These are phyloP conservation scores for Nicotiana sylvestris DNA, from an alignment of 257 asterid genomes.

Conservation along the genomic window DNA sequence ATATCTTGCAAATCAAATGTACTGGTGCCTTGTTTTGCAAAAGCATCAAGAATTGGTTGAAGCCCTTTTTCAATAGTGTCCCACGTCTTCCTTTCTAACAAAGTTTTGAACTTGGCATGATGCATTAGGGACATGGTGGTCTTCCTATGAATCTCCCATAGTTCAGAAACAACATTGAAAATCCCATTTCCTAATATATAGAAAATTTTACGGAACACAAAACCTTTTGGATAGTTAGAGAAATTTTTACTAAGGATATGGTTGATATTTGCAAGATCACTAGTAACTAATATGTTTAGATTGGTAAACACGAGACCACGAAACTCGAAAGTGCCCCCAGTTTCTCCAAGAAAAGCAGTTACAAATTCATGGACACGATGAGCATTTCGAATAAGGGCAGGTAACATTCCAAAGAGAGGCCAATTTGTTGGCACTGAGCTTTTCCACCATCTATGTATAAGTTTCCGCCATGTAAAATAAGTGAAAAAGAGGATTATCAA, in stretches of 20 bases:
- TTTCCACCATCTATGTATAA: not conserved
- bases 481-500: not conserved
- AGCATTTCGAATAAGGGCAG: not conserved
- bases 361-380: not conserved
- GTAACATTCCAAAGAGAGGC: slow-evolving; percentile 1
- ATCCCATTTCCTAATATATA: not conserved
- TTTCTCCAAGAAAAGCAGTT: not conserved
- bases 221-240: slow-evolving; percentile 1
- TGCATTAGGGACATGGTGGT: not conserved
- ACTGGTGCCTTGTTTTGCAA: too few species aligned
- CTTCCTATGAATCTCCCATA: not conserved
- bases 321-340: not conserved
- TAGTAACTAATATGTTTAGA: not conserved
- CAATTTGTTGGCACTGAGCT: not conserved
- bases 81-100: not conserved
- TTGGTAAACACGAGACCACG: not conserved
- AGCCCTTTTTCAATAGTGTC: too few species aligned
- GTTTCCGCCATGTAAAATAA: not conserved
- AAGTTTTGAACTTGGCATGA: not conserved
- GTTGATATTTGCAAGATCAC: not conserved
- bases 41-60: too few species aligned
- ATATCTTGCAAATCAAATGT: too few species aligned
- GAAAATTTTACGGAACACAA: not conserved
- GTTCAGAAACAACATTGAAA: not conserved
- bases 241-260: not conserved